Conservation (phyloP, 106 monocot genomes). For the Vanilla planifolia region DNA sequence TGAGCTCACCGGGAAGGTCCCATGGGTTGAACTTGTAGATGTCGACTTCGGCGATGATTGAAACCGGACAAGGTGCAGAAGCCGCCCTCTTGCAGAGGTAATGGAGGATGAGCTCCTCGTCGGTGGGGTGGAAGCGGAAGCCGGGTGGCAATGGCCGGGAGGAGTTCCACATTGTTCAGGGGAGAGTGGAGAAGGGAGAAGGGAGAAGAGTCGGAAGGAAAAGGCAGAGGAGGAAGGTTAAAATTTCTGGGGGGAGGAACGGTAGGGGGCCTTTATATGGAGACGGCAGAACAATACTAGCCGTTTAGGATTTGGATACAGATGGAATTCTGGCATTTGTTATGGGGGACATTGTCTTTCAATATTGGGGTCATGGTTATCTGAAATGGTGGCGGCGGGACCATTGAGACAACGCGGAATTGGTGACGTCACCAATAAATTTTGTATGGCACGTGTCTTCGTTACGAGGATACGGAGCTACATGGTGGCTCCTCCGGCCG, state of each 20-base stretch:
- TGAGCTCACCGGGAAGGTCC: constrained; percentile 24
- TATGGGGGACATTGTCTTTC: not conserved
- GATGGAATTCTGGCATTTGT: not conserved
- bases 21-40: constrained; percentile 38
- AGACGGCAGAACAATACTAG: not conserved
- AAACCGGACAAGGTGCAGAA: constrained; percentile 12
- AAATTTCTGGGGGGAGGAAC: constrained; percentile 3
- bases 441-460: not conserved
- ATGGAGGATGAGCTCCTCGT: constrained; percentile 35
- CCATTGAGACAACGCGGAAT: not conserved
- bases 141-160: constrained; percentile 21
- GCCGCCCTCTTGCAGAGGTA: constrained; percentile 23
- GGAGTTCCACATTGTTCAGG: constrained; percentile 3
- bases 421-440: not conserved
- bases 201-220: not conserved
- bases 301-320: not conserved
- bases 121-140: constrained; percentile 34
- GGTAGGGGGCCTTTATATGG: constrained; percentile 5
- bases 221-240: not conserved
- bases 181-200: not conserved
- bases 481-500: not conserved
- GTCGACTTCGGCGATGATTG: constrained; percentile 30
- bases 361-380: not conserved
- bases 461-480: not conserved
- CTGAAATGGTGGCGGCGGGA: no score